A percentile compares a stretch with the other conserved stretches of the same genome.
These are phyloP conservation scores for Pseudogymnoascus sp. DNA, from an alignment of 2,329 filamentous ascomycete genomes.

Conservation along the genomic window DNA sequence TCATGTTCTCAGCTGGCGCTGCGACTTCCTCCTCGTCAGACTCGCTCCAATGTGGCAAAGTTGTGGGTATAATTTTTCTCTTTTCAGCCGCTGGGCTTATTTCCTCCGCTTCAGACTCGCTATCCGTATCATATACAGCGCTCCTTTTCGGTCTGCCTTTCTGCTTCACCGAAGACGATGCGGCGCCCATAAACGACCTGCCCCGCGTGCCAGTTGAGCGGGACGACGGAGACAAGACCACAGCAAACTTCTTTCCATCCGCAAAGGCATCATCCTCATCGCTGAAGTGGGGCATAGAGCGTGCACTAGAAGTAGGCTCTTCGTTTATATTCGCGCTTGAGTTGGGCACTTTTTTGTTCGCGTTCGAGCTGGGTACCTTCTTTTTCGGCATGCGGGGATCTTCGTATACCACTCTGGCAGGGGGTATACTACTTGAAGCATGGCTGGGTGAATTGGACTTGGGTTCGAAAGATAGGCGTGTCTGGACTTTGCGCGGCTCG, in stretches of 20 bases:
- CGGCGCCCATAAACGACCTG: neutral
- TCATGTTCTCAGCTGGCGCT: neutral
- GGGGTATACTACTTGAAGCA: neutral
- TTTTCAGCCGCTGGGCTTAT: neutral
- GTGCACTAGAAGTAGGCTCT: neutral
- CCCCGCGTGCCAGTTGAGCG: neutral
- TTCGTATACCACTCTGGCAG: slow-evolving; percentile 2
- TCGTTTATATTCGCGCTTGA: neutral
- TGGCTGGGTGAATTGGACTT: neutral
- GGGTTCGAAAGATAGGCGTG: neutral
- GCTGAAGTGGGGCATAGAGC: neutral
- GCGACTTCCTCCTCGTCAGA: neutral
- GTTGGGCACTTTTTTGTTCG: neutral
- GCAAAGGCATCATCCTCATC: neutral
- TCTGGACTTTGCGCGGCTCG: slow-evolving; percentile 2
- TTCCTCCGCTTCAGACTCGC: neutral
- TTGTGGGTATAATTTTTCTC: neutral
- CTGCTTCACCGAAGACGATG: neutral
- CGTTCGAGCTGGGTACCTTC: neutral
- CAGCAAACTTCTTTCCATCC: slow-evolving; percentile 1
- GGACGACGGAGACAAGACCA: neutral
- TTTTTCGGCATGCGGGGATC: neutral
- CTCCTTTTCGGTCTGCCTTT: neutral
- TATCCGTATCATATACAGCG: neutral
- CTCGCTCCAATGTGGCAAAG: neutral